These are phyloP conservation scores for Annulohypoxylon maeteangense DNA, from an alignment of 495 filamentous ascomycete species.

Conservation along the genomic window DNA sequence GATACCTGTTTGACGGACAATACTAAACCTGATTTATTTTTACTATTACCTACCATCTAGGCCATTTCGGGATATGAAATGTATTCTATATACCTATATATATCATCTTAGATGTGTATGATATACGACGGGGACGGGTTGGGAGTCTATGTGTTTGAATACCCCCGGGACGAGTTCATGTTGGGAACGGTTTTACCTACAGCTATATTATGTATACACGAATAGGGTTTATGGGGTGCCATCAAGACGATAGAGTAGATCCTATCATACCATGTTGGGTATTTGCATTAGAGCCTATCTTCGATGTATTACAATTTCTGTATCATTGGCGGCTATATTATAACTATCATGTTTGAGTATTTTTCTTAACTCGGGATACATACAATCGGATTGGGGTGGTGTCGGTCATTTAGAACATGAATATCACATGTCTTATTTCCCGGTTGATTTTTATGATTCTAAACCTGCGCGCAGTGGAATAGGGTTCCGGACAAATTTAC, in stretches of 20 bases:
- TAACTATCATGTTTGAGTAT: neutral
- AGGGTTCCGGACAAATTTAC: neutral
- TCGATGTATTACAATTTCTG: neutral
- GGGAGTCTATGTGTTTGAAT: conserved; percentile 15
- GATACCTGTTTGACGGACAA: conserved; percentile 48
- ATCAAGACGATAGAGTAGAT: neutral
- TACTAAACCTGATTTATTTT: conserved; percentile 19
- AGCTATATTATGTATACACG: neutral
- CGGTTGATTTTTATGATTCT: neutral
- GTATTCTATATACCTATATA: conserved; percentile 9
- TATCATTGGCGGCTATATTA: neutral
- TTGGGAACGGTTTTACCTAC: conserved; percentile 3
- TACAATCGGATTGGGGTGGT: neutral
- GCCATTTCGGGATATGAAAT: neutral
- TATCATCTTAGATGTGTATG: conserved; percentile 15
- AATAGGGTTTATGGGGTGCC: neutral
- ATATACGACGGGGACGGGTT: neutral
- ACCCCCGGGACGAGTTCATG: conserved; percentile 31
- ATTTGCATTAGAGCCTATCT: neutral
- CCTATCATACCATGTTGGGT: neutral
- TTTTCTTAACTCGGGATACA: neutral
- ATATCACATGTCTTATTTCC: neutral
- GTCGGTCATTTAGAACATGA: neutral
- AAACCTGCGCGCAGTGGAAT: neutral
- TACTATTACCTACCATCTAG: neutral